Conservation (phyloP, 768 basidiomycete genomes). For the Phanerodontia chrysosporium region DNA sequence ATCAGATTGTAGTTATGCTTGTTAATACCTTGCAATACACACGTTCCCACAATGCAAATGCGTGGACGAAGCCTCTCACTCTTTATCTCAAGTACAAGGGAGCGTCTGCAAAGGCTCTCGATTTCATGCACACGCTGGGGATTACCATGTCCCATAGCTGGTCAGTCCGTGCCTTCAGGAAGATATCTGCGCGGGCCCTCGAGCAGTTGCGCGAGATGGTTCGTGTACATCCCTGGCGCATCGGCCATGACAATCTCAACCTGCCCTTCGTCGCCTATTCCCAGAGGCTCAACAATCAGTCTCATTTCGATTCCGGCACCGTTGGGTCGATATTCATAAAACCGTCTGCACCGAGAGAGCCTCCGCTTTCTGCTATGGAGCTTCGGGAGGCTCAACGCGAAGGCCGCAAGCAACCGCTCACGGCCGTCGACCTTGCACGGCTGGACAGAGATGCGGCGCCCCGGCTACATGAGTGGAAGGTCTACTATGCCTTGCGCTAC, state of each 20-base stretch:
- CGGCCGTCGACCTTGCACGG: not conserved
- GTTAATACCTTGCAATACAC: too few species aligned
- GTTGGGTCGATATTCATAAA: constrained; percentile 23
- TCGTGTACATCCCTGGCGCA: constrained; percentile 23
- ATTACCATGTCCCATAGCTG: constrained; percentile 39
- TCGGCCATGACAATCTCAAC: constrained; percentile 32
- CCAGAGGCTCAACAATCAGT: constrained; percentile 33
- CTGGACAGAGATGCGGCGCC: not conserved
- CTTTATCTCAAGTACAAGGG: too few species aligned
- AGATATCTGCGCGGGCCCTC: constrained; percentile 6
- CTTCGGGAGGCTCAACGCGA: not conserved
- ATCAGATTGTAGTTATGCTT: too few species aligned
- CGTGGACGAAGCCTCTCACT: too few species aligned
- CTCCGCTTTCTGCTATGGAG: not conserved
- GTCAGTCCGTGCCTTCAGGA: constrained; percentile 25
- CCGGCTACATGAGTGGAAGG: not conserved
- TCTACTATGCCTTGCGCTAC: not conserved
- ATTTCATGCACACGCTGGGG: constrained; percentile 30
- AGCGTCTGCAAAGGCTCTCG: too few species aligned
- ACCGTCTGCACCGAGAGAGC: not conserved
- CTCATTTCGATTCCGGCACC: constrained; percentile 32
- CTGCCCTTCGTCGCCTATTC: constrained; percentile 33
- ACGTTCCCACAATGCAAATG: too few species aligned
- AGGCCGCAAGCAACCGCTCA: not conserved
- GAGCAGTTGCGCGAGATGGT: constrained; percentile 23